Base-by-base conservation (phyloP, 352 stramenopile species). In the Phytophthora constricta region DNA sequence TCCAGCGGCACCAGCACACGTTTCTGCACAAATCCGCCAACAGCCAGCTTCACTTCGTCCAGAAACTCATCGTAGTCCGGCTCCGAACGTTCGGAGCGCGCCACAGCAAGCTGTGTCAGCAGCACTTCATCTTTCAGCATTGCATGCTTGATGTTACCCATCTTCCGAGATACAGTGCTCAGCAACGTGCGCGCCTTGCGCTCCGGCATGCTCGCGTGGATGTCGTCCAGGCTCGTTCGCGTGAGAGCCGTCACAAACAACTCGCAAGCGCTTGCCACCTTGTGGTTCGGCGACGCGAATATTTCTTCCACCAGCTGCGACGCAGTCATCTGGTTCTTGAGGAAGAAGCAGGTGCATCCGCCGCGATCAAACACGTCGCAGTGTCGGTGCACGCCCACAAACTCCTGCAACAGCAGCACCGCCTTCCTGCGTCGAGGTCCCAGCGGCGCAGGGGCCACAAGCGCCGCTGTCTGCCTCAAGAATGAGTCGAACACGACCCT, bases 401-500 rank as follows among this genome's bases (percentile, higher is more conserved):
- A 91, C 20, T 86, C 77, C 54, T 90, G 83, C 23, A 91, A 48
- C 28, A 88, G 47, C 22, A 79, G 53, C 47, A 91, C 72, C 0
- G 76, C 83, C 45, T 82, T 74, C 47, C 77, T 74, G 20, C 83
- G 72, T 22, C 82, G 77, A 17, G 81, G 80, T 27, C 81, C 83
- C 19, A 91, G 48, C 17, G 83, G 83, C 43, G 75, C 80, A 20
- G 83, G 83, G 9, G 77, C 64, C 16, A 89, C 79, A 19, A 91
- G 58, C 42, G 81, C 79, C 11, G 80, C 80, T 11, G 80, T 90
- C 47, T 91, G 83, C 10, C 80, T 72, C 49, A 91, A 68, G 27
- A 90, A 86, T 65, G 83, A 89, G 63, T 91, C 82, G 50, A 89
- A 89, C n/a, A 88, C 73, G 2, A 86, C 76, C 41, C 77, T 75